Conservation (phyloP, 2,329 filamentous ascomycete genomes). For the Cladosporium oxysporum region DNA sequence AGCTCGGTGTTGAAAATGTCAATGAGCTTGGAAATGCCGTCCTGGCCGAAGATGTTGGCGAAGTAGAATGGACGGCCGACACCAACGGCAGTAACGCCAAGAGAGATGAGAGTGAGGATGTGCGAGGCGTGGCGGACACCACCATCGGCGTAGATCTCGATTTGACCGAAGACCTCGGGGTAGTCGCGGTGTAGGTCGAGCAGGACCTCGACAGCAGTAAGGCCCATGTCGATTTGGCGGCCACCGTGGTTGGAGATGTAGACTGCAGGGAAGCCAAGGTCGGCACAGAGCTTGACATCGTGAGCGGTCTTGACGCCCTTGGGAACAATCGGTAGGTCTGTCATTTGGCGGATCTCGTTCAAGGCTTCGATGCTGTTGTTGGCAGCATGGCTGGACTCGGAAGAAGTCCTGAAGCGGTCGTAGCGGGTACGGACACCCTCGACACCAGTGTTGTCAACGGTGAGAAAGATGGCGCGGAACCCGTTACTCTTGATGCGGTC, state of each 20-base stretch:
- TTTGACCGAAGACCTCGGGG: conserved; percentile 56
- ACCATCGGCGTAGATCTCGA: conserved; percentile 63
- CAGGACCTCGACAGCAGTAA: conserved; percentile 60
- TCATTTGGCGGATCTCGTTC: conserved; percentile 39
- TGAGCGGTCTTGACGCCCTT: conserved; percentile 70
- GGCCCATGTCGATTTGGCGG: conserved; percentile 58
- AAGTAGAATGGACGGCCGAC: conserved; percentile 64
- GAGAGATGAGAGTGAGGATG: conserved; percentile 66
- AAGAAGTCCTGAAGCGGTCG: conserved; percentile 35
- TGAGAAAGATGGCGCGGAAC: conserved; percentile 45
- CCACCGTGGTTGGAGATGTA: conserved; percentile 74
- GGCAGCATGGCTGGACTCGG: conserved; percentile 36
- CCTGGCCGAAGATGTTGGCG: conserved; percentile 61
- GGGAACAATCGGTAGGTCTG: conserved; percentile 46
- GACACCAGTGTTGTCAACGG: conserved; percentile 43
- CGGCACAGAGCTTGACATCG: conserved; percentile 63
- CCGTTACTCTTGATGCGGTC: conserved; percentile 53
- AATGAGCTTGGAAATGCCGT: conserved; percentile 51
- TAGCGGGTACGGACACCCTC: conserved; percentile 42
- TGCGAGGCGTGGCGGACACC: conserved; percentile 67
- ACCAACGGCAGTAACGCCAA: conserved; percentile 64
- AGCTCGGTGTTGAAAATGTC: conserved; percentile 57
- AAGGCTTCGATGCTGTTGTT: conserved; percentile 41
- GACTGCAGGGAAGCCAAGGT: conserved; percentile 65
- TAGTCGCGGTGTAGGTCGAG: conserved; percentile 62